Base-by-base conservation (phyloP, 768 basidiomycete genomes). In the Tulasnella sp. region DNA sequence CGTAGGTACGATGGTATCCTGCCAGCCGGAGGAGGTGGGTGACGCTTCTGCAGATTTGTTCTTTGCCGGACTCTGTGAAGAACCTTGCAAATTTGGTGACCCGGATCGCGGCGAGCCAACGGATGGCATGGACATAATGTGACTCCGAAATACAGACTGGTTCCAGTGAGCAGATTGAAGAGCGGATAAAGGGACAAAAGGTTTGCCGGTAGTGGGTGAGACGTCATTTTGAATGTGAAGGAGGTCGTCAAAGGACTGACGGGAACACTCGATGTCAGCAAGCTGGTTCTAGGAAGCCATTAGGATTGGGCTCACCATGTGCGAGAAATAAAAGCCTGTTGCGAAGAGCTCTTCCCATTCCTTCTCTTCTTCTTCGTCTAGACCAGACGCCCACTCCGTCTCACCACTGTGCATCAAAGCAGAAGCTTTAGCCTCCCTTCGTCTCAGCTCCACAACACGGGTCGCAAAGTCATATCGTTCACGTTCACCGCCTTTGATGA, bases 121-220 rank as follows among this genome's bases (percentile, higher is more conserved):
- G 1, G 57, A 50, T 3, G 60, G 59, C 37, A 59, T 23, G 2
- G 60, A 59, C 23, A 55, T 48, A 19, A 61, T 42, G 21, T 42
- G 29, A 8, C 25, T 37, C 11, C 58, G 58, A 39, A 89, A 70
- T n/a, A 82, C 59, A 2, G 84, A 81, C 58, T 84, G 81, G 25
- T 72, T 73, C 91, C 91, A 97, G 61, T 83, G 81, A 1, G 90
- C 83, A 0, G 79, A 74, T 65, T 93, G 86, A 6, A 94, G 67
- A 6, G 81, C 72, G 2, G 74, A 64, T 32, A 83, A 70, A 0
- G 86, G 77, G 3, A 86, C 86, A 65, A 80, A 93, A 0, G 81
- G 77, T 14, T 73, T 74, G 3, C 77, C 74, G 0, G 85, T 90
- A 0, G 75, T 74, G 0, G 84, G 82, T 21, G 86, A 92, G 34